These are phyloP conservation scores for Skeletonema grethae DNA, from an alignment of 108 stramenopile species.

Conservation along the genomic window DNA sequence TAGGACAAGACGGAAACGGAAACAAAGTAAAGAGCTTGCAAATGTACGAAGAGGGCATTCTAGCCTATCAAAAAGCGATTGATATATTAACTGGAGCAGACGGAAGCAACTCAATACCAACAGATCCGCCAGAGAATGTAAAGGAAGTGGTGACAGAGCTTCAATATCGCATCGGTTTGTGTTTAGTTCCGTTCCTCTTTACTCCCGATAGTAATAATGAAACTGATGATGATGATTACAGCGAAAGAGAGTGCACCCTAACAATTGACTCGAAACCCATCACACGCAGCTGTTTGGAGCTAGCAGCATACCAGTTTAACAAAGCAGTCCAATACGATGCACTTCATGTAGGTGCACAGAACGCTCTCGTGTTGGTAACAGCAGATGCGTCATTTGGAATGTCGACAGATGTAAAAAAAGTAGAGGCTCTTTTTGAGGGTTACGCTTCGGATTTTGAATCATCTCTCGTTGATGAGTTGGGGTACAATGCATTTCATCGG, in stretches of 20 bases:
- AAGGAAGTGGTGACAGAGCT: constrained; percentile 63
- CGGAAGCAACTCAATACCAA: constrained; percentile 36
- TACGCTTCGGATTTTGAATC: constrained; percentile 77
- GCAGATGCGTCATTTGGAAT: constrained; percentile 84
- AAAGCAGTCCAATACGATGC: constrained; percentile 57
- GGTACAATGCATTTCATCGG: constrained; percentile 70
- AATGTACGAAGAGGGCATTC: constrained; percentile 57
- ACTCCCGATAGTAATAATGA: not conserved
- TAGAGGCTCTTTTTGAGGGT: constrained; percentile 67
- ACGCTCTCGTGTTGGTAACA: constrained; percentile 74
- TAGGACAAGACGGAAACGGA: constrained; percentile 16
- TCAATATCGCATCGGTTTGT: constrained; percentile 73
- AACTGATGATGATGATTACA: constrained; percentile 5
- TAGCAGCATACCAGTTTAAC: constrained; percentile 64
- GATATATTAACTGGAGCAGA: constrained; percentile 50
- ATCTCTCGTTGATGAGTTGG: constrained; percentile 71
- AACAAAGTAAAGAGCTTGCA: constrained; percentile 27
- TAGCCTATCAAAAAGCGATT: constrained; percentile 74
- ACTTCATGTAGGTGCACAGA: constrained; percentile 62
- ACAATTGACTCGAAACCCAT: constrained; percentile 43
- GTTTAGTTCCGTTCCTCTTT: constrained; percentile 49
- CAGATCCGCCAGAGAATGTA: constrained; percentile 66
- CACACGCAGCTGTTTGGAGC: constrained; percentile 53
- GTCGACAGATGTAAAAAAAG: constrained; percentile 61
- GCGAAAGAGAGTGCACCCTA: constrained; percentile 42